A percentile compares a stretch with the other conserved stretches of the same genome.
Conservation (phyloP, 495 filamentous ascomycete species). For the Penicillium egyptiacum region DNA sequence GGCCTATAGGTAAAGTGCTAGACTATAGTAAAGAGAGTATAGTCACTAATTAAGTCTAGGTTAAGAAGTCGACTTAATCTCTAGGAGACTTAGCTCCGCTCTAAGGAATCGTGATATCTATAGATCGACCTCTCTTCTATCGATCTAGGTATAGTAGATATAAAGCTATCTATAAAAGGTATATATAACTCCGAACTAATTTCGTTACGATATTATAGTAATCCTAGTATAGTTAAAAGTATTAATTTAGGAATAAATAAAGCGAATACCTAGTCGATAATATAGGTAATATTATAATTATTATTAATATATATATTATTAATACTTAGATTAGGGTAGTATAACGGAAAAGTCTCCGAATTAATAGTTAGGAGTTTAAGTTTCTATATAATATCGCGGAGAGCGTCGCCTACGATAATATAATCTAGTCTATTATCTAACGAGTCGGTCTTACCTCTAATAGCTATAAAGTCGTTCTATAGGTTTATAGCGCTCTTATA, state of each 20-base stretch:
- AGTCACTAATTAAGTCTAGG: constrained; percentile 21
- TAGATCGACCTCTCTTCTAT: constrained; percentile 9
- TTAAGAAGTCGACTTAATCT: constrained; percentile 24
- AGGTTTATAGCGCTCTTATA: constrained; percentile 15
- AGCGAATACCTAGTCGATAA: constrained; percentile 38
- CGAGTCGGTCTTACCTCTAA: constrained; percentile 29
- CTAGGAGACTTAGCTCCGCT: constrained; percentile 18
- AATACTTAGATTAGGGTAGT: constrained; percentile 22
- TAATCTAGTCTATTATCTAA: constrained; percentile 35
- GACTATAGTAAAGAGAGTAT: constrained; percentile 18
- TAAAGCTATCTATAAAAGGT: constrained; percentile 18
- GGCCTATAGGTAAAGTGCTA: constrained; percentile 17
- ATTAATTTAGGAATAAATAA: constrained; percentile 26
- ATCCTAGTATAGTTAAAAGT: constrained; percentile 25
- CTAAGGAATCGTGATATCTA: constrained; percentile 19
- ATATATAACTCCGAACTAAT: constrained; percentile 18
- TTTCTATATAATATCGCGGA: constrained; percentile 27
- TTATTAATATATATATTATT: constrained; percentile 41
- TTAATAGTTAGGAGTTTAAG: constrained; percentile 14
- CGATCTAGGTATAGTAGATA: constrained; percentile 13
- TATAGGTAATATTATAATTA: constrained; percentile 36
- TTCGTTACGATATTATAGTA: constrained; percentile 31
- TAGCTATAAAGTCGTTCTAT: constrained; percentile 32
- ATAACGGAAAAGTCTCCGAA: constrained; percentile 21
- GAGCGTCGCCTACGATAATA: constrained; percentile 28